Percentiles rank a stretch among this genome's conserved stretches.
phyloP scores from a whole-genome alignment of 2,329 filamentous ascomycete genomes.

The Metarhizium sp. region DNA sequence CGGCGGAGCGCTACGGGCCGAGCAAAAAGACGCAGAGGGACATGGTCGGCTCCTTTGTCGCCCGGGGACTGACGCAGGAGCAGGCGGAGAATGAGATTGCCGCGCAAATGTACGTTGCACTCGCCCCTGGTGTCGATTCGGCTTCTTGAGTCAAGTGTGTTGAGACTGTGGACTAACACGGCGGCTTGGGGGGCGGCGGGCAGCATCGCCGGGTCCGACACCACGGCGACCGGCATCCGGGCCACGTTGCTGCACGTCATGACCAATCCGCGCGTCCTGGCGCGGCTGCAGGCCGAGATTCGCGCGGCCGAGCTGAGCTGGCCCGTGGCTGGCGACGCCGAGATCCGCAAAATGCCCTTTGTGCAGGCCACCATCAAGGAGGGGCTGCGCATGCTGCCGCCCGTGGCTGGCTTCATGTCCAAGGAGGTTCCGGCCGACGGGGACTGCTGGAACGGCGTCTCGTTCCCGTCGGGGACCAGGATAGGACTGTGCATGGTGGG shows the following conservation, averaged over 20 bases:
- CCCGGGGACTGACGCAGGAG: slow-evolving; percentile 26
- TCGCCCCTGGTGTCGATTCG: too few species aligned
- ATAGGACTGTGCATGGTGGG: slow-evolving; percentile 26
- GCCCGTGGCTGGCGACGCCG: slow-evolving; percentile 19
- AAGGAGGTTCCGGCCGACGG: slow-evolving; percentile 23
- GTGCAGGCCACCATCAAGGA: slow-evolving; percentile 43
- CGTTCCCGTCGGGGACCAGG: slow-evolving; percentile 22
- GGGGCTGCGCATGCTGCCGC: slow-evolving; percentile 28
- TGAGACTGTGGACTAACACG: neutral
- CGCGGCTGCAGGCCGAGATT: slow-evolving; percentile 29
- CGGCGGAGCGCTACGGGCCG: slow-evolving; percentile 34
- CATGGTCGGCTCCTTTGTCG: slow-evolving; percentile 39
- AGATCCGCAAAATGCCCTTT: slow-evolving; percentile 29
- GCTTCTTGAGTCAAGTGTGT: too few species aligned
- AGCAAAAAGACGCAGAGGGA: slow-evolving; percentile 34
- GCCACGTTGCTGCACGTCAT: slow-evolving; percentile 42
- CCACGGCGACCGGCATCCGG: slow-evolving; percentile 45
- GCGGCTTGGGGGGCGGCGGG: neutral
- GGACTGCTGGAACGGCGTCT: slow-evolving; percentile 20
- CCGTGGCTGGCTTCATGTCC: slow-evolving; percentile 26
- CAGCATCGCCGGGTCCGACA: slow-evolving; percentile 47
- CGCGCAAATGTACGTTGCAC: slow-evolving; percentile 21
- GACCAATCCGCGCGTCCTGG: slow-evolving; percentile 36
- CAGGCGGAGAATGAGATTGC: slow-evolving; percentile 35
- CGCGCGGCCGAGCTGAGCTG: slow-evolving; percentile 9